Base-by-base conservation (phyloP, 345 rosid genomes). In the Lepidium africanum region DNA sequence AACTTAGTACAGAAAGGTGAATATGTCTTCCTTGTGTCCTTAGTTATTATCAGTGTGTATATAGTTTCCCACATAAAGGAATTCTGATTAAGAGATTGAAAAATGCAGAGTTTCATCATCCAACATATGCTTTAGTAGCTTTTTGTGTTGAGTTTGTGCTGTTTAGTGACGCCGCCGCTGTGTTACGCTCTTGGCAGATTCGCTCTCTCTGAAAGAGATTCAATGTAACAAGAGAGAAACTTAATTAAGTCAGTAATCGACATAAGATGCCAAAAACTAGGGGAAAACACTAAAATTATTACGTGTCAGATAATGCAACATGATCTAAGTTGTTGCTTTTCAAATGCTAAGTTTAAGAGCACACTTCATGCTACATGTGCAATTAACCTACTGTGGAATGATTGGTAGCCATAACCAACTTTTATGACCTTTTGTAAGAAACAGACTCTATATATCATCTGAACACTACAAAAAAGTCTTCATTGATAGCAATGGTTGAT, bases 181-280 rank as follows among this genome's bases (percentile, higher is more conserved):
- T 56, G 60, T 67, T 73, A 52, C 73, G 77, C 58, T 74, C 77
- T 37, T 67, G 21, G 30, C 68, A 57, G 43, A 74, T 59, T 52
- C 57, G 36, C 53, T 67, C 77, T 59, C 77, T 67, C 77, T 74
- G 3, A 30, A 23, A 7, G 14, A 15, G n/a, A 47, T 40, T 19
- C 47, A 47, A 47, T 30, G 16, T 10, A 58, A 58, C 25, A 65
- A 23, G 43, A 55, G 19, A 46, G 39, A 21, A 33, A 51, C 30
- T 35, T 14, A 2, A 19, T 5, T 9, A 25, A 63, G 40, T 5
- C 9, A 42, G 19, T 7, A 23, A 61, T 42, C 30, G n/a, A 59
- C 40, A 59, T 25, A 49, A 47, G 33, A 25, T 25, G 47, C 37
- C 21, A 39, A 15, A n/a, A 35, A 36, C 14, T 6, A 6, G 45